A percentile compares a stretch with the other conserved stretches of the same genome.
phyloP scores from a whole-genome alignment of 1,284 basidiomycete genomes.

The Malassezia sp. region DNA sequence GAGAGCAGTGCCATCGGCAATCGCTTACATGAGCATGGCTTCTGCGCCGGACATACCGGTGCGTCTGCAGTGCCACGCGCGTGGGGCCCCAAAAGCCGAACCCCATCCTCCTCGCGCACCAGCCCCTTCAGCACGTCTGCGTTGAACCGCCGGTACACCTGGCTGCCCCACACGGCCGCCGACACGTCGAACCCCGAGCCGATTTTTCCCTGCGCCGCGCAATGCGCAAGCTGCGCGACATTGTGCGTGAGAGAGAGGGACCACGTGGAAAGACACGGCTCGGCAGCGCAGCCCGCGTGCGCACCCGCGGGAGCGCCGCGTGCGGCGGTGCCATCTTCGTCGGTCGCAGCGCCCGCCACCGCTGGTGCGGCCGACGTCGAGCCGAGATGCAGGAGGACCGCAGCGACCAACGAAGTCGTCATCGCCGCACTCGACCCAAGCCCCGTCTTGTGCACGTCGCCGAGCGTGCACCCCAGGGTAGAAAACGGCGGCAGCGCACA shows the following conservation, averaged over 20 bases:
- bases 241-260: slow-evolving; percentile 60
- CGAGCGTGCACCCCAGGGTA: slow-evolving; percentile 51
- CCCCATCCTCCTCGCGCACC: slow-evolving; percentile 6
- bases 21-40: background rate
- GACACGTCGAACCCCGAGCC: slow-evolving; percentile 96
- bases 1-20: slow-evolving; percentile 14
- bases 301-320: too few relatives aligned
- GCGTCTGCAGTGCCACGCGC: background rate
- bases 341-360: slow-evolving; percentile 51
- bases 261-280: slow-evolving; percentile 17
- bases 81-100: background rate
- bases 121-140: slow-evolving; percentile 48
- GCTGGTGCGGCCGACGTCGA: too few relatives aligned
- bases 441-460: slow-evolving; percentile 89
- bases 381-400: slow-evolving; percentile 66
- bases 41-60: background rate
- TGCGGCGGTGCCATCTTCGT: too few relatives aligned
- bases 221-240: slow-evolving; percentile 88
- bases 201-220: slow-evolving; percentile 92
- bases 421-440: slow-evolving; percentile 92
- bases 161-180: slow-evolving; percentile 85
- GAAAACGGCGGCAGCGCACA: slow-evolving; percentile 59
- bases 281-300: too few relatives aligned
- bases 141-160: slow-evolving; percentile 80
- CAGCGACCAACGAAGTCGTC: slow-evolving; percentile 83